Base-by-base conservation (phyloP, 1,284 basidiomycete species). In the Xerocomus nothofagi region DNA sequence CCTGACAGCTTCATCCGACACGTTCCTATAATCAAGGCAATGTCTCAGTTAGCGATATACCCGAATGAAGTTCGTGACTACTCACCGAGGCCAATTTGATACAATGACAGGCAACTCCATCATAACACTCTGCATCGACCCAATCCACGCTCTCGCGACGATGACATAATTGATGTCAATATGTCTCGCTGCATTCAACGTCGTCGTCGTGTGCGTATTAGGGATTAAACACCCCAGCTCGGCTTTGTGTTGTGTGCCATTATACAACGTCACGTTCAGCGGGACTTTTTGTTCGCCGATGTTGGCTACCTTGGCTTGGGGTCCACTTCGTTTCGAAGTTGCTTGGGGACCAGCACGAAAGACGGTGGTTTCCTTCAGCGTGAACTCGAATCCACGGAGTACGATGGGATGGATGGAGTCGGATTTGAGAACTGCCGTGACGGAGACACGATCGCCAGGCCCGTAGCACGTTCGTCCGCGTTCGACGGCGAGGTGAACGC, bases 111-210 rank as follows among this genome's bases (percentile, higher is more conserved):
- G 86, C 34, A 94, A 71, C 39, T 87, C 84, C 72, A 90, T 79
- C 26, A 79, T 71, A 10, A 91, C 63, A 24, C 50, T 82, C 80
- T 48, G 80, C 75, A 82, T 82, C 6, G 79, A 78, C 18, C 84
- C 87, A 69, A 90, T 78, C 38, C 88, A 74, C 3, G 90, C 91
- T 66, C 84, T 88, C 47, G 92, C 84, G 33, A 75, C 76, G 38
- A 93, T 73, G 41, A 82, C 76, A 67, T 93, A 93, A 1, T 81
- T 85, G 45, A 94, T 83, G 63, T 91, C 88, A 49, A 94, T 86
- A 58, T 88, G 82, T 55, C 86, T 74, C 8, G 89, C 91, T 15
- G 86, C 78, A 45, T 81, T 87, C 53, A 92, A 73, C 3, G 89
- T 86, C 15, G 88, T 84, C 17, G 85, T 85, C 6, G 83, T 86